phyloP scores from a whole-genome alignment of 768 basidiomycete species.

The Pholiota molesta region DNA sequence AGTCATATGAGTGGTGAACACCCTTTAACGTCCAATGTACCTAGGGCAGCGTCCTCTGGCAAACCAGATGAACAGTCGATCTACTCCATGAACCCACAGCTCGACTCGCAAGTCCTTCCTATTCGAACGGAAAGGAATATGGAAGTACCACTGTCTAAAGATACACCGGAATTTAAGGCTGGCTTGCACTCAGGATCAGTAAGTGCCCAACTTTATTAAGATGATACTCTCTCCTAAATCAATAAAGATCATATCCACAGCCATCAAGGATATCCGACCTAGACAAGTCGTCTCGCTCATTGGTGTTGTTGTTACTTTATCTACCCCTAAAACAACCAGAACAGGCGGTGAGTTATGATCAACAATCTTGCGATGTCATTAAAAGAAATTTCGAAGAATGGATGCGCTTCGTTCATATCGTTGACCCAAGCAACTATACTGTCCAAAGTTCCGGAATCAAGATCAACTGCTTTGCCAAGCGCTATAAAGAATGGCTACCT shows the following conservation, averaged over 20 bases:
- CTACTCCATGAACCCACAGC: not conserved
- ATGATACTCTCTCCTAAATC: not conserved
- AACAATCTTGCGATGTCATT: not conserved
- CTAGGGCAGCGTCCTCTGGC: not conserved
- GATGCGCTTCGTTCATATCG: slow-evolving; percentile 44
- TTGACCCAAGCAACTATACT: slow-evolving; percentile 53
- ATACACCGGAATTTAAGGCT: not conserved
- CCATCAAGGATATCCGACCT: slow-evolving; percentile 13
- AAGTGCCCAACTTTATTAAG: not conserved
- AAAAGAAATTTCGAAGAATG: slow-evolving; percentile 41
- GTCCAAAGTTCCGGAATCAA: slow-evolving; percentile 31
- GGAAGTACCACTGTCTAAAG: not conserved
- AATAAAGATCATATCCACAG: slow-evolving; percentile 21
- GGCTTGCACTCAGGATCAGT: not conserved
- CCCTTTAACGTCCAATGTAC: not conserved
- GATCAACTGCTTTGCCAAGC: slow-evolving; percentile 57
- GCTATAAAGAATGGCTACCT: slow-evolving; percentile 53
- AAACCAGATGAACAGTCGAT: not conserved
- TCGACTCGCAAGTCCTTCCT: not conserved
- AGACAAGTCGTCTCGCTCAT: slow-evolving; percentile 27
- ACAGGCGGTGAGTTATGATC: slow-evolving; percentile 26
- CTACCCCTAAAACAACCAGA: slow-evolving; percentile 18
- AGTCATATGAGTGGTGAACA: not conserved
- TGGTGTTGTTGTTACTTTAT: slow-evolving; percentile 7
- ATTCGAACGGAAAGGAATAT: not conserved